Conservation (phyloP, 1,139 yeast species). For the Saccharomyces hybrid region DNA sequence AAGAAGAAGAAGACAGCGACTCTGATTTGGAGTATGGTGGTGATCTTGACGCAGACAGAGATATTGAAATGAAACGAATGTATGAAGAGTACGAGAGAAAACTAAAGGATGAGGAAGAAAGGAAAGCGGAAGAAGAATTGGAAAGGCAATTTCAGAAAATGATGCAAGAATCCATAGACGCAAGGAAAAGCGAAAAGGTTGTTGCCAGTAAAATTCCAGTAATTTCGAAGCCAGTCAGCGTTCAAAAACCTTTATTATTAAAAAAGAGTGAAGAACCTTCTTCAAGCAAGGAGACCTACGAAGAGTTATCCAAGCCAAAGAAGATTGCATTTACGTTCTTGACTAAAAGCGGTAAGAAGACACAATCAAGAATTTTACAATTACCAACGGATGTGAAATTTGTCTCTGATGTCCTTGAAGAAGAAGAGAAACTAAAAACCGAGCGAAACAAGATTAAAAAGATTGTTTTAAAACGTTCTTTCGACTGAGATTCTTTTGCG, state of each 20-base stretch:
- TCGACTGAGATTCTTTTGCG: conserved; percentile 19
- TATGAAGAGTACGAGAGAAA: conserved; percentile 34
- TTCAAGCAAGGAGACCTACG: not conserved
- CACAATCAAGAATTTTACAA: conserved; percentile 38
- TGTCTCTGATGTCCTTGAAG: conserved; percentile 38
- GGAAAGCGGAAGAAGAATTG: conserved; percentile 42
- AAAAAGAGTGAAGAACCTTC: conserved; percentile 1
- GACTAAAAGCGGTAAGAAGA: conserved; percentile 44
- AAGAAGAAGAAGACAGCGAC: conserved; percentile 18
- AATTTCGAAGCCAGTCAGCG: conserved; percentile 1
- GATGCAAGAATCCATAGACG: conserved; percentile 43
- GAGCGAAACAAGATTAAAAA: conserved; percentile 35
- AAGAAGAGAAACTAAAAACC: conserved; percentile 31
- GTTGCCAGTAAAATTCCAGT: conserved; percentile 23
- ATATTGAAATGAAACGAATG: conserved; percentile 26
- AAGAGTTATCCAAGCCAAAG: conserved; percentile 11
- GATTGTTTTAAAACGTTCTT: conserved; percentile 32
- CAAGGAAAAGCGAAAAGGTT: conserved; percentile 30
- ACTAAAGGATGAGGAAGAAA: conserved; percentile 37
- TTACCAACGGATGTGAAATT: conserved; percentile 45
- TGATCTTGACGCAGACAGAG: conserved; percentile 27
- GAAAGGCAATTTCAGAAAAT: conserved; percentile 48
- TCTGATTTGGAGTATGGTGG: conserved; percentile 22
- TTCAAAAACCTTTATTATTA: conserved; percentile 2
- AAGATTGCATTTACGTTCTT: conserved; percentile 46